Conservation (phyloP, 2,329 filamentous ascomycete genomes). For the Fusarium odoratissimum region DNA sequence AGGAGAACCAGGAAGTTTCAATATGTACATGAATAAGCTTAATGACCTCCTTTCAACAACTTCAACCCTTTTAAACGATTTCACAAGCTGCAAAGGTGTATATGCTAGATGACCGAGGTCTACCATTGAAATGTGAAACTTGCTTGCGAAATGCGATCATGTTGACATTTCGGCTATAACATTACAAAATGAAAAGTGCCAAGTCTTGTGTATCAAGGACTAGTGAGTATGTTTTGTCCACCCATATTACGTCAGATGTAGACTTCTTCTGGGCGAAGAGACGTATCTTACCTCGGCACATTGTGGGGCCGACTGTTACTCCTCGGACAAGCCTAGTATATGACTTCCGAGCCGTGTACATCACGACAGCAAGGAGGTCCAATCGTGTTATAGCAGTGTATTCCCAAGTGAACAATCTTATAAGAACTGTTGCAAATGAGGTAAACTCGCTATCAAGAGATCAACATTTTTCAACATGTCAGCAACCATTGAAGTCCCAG, state of each 20-base stretch:
- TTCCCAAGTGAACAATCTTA: not conserved
- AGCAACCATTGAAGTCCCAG: not conserved
- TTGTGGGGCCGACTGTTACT: not conserved
- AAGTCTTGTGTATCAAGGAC: no score
- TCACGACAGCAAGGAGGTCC: not conserved
- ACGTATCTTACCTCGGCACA: not conserved
- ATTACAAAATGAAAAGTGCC: no score
- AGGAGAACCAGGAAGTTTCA: no score
- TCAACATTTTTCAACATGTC: not conserved
- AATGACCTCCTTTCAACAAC: no score
- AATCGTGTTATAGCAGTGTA: not conserved
- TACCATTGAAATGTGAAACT: accelerated
- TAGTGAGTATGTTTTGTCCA: no score
- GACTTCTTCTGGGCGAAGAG: not conserved
- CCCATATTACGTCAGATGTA: no score
- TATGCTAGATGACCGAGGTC: not conserved
- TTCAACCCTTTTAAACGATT: not conserved
- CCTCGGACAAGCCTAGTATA: not conserved
- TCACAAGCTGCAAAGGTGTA: not conserved
- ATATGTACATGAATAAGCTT: no score
- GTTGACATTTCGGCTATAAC: accelerated
- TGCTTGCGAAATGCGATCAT: accelerated
- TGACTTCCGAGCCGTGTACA: not conserved
- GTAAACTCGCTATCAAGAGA: not conserved
- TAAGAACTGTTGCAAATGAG: not conserved